Base-by-base conservation (phyloP, 768 basidiomycete genomes). In the Boletus rufocinnamomeus region DNA sequence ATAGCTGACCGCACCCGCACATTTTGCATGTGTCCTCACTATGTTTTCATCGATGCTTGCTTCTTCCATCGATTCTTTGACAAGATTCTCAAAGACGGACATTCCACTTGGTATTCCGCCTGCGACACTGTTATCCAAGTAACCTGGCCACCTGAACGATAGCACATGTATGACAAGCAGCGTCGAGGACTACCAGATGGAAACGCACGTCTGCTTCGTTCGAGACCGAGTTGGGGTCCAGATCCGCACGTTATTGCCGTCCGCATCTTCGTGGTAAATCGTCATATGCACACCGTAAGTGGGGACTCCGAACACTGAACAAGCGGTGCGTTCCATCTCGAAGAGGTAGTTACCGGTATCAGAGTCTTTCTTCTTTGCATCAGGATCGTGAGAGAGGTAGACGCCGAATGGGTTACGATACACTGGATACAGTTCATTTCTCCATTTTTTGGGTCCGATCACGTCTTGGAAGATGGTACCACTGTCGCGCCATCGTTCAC, bases 281-380 rank as follows among this genome's bases (percentile, higher is more conserved):
- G 84, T 91, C 86, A 95, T 84, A 72, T 98, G 97, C 3, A 96
- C 90, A 0, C 97, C 96, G 65, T 91, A 95, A 0, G 95, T 97
- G 52, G 92, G 81, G 8, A 95, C 72, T 3, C 96, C 95, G 66
- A 98, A 98, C 35, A 98, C 75, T 0, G 89, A 83, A 70, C 91
- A 93, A 3, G 93, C 94, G 1, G 91, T 80, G 41, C 96, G 83
- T 72, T 98, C 97, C 82, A 98, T 83, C 70, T 86, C 83, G 72
- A 98, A 97, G 23, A 84, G 91, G 57, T 81, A 90, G 70, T 93
- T 91, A 19, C 78, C 62, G 17, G 62, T 59, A 38, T 73, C 69
- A 17, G 68, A 72, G 37, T 71, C 71, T 6, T 67, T 72, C 27
- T 68, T 71, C 27, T 68, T 73, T 32, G 74, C 53, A 34, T 66